Base-by-base conservation (phyloP, 495 filamentous ascomycete genomes). In the Xylaria cubensis region DNA sequence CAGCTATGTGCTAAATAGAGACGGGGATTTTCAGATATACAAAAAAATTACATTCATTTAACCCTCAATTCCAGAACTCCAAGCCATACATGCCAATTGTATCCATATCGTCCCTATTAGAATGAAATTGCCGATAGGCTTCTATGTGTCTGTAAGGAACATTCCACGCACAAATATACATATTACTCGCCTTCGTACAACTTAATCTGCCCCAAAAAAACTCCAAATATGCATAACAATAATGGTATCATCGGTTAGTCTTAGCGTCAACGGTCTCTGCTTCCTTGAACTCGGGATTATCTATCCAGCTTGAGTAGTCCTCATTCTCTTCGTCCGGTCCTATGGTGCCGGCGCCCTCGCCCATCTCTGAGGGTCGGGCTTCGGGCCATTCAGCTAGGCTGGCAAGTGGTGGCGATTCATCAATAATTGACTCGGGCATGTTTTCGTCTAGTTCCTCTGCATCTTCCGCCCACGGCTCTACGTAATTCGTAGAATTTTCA, bases 381-480 rank as follows among this genome's bases (percentile, higher is more conserved):
- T 63, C 15, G 42, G 65, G 12, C 64, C 64, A 50, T 59, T 46
- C 41, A 42, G 24, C 39, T 0, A 50, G 26, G 34, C 12, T 39
- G 12, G 24, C 3, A 19, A 41, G 4, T 44, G 39, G 36, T 15
- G 29, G 50, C 34, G 44, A 48, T 48, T 66, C 67, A 26, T 64
- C 63, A 26, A 39, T n/a, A 39, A 13, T 42, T 6, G 41, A 51
- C 44, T 67, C 69, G 3, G 36, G 42, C 19, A 13, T 51, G 15
- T 67, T 55, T 29, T 73, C 69, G n/a, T 71, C 72, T 42, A 71
- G 26, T 55, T 74, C 74, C 26, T 75, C 74, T 8, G 64, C 74
- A 72, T 83, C 82, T 53, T 86, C 84, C 1, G 82, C 83, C 78
- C 82, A 86, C 2, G 84, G 84, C 42, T 76, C 78, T n/a, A 82